Conservation (phyloP, 352 stramenopile genomes). For the Thalassiosira pacifica region DNA sequence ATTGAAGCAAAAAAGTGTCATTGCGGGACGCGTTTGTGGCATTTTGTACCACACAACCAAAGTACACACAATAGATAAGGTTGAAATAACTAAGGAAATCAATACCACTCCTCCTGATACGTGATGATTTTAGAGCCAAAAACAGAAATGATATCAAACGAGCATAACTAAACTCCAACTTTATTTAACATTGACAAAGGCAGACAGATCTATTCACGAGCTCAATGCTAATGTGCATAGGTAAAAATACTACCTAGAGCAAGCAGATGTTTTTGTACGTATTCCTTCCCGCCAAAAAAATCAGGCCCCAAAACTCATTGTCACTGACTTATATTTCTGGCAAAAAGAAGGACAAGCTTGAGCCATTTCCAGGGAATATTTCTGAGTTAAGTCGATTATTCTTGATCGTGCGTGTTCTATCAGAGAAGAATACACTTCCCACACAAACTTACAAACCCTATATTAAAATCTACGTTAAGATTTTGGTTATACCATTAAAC, state of each 20-base stretch:
- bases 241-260: not conserved
- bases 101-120: not conserved
- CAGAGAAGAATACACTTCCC: too few species aligned
- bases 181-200: not conserved
- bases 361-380: too few species aligned
- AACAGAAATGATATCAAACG: not conserved
- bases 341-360: too few species aligned
- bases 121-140: not conserved
- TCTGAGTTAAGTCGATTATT: too few species aligned
- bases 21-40: not conserved
- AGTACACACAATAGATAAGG: not conserved
- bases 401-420: too few species aligned
- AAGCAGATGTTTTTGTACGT: not conserved
- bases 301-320: too few species aligned
- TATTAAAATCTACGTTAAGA: too few species aligned
- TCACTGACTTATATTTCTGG: not conserved
- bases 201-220: not conserved
- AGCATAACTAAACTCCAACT: not conserved
- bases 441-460: too few species aligned
- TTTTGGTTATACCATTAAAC: too few species aligned
- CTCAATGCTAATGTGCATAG: not conserved
- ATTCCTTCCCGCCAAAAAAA: not conserved
- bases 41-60: too few species aligned
- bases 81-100: not conserved
- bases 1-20: too few species aligned